Conservation (phyloP, 768 basidiomycete species). For the Tylopilus rubrobrunneus region DNA sequence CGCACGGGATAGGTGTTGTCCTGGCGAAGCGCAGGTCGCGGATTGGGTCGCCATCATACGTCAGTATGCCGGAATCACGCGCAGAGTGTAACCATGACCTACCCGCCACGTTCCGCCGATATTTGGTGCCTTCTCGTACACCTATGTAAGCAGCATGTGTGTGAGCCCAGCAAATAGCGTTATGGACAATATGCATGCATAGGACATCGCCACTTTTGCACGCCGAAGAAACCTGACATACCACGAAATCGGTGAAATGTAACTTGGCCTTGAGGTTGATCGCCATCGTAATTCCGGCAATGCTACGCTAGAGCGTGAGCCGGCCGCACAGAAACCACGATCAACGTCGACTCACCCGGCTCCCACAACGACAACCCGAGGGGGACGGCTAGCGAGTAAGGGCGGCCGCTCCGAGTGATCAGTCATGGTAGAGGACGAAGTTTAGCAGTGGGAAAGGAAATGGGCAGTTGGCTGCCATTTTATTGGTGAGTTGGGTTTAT, state of each 20-base stretch:
- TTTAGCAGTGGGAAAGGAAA: neutral
- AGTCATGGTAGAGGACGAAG: neutral
- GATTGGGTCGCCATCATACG: neutral
- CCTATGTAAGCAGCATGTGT: neutral
- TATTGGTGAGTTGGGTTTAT: no score
- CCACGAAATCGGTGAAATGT: conserved; percentile 45
- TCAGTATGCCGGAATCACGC: neutral
- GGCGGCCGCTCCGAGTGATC: neutral
- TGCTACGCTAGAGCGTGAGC: neutral
- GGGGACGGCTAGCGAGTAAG: neutral
- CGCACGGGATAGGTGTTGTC: conserved; percentile 5
- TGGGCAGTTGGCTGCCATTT: no score
- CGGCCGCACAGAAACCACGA: neutral
- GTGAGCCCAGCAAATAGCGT: conserved; percentile 1
- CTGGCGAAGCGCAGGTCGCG: neutral
- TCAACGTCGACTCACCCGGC: neutral
- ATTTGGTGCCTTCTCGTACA: neutral
- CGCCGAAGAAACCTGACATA: conserved; percentile 13
- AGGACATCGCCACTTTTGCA: conserved; percentile 6
- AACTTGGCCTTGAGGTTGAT: conserved; percentile 1
- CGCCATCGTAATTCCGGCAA: conserved; percentile 1
- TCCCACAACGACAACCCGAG: neutral
- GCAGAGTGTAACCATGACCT: neutral
- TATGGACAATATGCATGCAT: neutral
- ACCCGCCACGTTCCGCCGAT: neutral